A percentile compares a stretch with the other conserved stretches of the same genome.
Evolutionary conservation across 768 basidiomycete species (phyloP).

Genomic region (Calvatia gigantea): DNA sequence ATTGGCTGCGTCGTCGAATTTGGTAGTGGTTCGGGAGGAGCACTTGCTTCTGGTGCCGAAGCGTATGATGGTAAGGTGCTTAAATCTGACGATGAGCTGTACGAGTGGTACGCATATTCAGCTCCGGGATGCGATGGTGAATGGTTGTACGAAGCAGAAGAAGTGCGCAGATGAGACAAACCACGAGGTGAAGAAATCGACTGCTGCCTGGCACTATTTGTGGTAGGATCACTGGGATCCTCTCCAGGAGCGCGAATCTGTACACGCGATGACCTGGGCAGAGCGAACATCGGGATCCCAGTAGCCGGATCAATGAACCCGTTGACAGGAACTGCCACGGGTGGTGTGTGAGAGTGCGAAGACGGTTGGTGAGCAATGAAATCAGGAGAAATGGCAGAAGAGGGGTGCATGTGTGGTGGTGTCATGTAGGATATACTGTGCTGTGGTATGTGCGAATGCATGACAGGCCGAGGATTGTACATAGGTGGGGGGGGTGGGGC

Average conservation of each 20-base stretch:
- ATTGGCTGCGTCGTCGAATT: constrained; percentile 29
- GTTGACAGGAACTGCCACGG: constrained; percentile 59
- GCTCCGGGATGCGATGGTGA: constrained; percentile 34
- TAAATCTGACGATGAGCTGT: constrained; percentile 22
- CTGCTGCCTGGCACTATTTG: constrained; percentile 25
- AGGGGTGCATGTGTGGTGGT: constrained; percentile 60
- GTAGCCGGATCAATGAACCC: constrained; percentile 65
- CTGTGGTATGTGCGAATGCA: constrained; percentile 51
- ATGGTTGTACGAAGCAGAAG: constrained; percentile 41
- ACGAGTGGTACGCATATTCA: constrained; percentile 23
- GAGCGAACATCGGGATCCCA: constrained; percentile 68
- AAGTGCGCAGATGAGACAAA: constrained; percentile 44
- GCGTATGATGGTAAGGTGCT: constrained; percentile 24
- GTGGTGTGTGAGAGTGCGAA: constrained; percentile 23
- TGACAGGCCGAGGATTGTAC: constrained; percentile 65
- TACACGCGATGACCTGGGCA: constrained; percentile 69
- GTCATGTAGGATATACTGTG: constrained; percentile 40
- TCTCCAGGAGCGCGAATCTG: constrained; percentile 68
- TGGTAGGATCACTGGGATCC: constrained; percentile 23
- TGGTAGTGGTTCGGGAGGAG: constrained; percentile 18
- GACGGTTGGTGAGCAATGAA: constrained; percentile 41
- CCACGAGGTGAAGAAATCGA: constrained; percentile 17
- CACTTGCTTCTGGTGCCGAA: constrained; percentile 20
- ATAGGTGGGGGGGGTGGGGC: constrained; percentile 48
- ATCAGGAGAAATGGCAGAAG: constrained; percentile 58